Conservation (phyloP, 2,329 filamentous ascomycete species). For the Hypoxylon sp. region DNA sequence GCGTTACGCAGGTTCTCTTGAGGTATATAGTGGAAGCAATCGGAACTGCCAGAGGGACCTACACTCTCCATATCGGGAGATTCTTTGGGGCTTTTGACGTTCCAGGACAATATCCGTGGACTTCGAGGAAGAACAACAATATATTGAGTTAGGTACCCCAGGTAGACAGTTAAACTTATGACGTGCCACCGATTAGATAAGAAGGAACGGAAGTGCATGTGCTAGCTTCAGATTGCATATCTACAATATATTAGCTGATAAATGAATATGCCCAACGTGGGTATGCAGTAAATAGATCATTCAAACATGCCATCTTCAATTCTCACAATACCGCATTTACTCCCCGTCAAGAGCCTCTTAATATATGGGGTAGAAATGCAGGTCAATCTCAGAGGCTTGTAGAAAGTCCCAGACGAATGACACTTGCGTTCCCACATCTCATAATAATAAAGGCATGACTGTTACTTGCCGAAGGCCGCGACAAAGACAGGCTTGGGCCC, state of each 20-base stretch:
- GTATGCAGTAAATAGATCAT: no score
- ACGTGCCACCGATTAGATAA: slow-evolving; percentile 14
- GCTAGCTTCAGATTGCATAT: background rate
- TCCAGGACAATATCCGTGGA: background rate
- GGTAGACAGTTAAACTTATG: slow-evolving; percentile 1
- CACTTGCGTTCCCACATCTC: no score
- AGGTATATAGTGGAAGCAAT: background rate
- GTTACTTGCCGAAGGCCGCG: no score
- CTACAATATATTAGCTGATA: background rate
- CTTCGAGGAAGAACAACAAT: background rate
- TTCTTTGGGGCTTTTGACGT: background rate
- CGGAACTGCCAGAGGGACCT: slow-evolving; percentile 21
- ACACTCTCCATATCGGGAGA: slow-evolving; percentile 50
- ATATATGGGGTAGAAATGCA: no score
- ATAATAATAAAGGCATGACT: no score
- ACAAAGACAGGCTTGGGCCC: background rate
- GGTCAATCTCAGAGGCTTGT: no score
- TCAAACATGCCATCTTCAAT: no score
- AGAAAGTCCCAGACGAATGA: no score
- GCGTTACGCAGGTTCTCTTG: slow-evolving; percentile 24
- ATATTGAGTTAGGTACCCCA: no score
- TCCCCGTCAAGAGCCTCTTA: no score
- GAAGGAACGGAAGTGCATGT: background rate
- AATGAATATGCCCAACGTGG: no score
- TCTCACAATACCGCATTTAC: no score